A percentile compares a stretch with the other conserved stretches of the same genome.
Conservation (phyloP, 208 protist genomes). For the Trypanosoma boissoni region DNA sequence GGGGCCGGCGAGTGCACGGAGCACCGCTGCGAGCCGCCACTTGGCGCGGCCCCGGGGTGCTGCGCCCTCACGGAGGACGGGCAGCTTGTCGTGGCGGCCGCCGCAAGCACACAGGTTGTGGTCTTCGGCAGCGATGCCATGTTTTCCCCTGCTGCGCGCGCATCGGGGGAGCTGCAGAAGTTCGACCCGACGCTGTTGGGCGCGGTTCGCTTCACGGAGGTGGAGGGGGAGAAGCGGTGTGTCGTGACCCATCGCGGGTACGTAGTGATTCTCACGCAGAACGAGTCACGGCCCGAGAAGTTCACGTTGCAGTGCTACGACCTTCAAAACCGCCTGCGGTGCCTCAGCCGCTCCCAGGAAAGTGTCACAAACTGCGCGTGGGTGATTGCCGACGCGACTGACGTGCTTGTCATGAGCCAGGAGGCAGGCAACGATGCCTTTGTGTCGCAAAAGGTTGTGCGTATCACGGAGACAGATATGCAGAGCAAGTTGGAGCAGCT, state of each 20-base stretch:
- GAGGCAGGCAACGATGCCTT: constrained; percentile 33
- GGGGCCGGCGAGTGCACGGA: constrained; percentile 32
- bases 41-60: constrained; percentile 27
- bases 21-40: constrained; percentile 30
- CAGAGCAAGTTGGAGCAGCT: constrained; percentile 95
- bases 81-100: constrained; percentile 34
- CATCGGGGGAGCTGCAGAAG: constrained; percentile 55
- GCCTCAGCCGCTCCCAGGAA: constrained; percentile 67
- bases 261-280: constrained; percentile 79
- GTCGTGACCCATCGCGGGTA: constrained; percentile 83
- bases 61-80: constrained; percentile 39
- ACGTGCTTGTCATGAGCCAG: constrained; percentile 76
- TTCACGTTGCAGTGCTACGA: constrained; percentile 87
- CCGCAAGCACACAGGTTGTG: constrained; percentile 23
- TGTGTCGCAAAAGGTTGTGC: constrained; percentile 27
- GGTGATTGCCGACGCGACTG: constrained; percentile 77
- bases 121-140: constrained; percentile 17
- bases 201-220: constrained; percentile 70
- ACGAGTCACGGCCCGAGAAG: constrained; percentile 36
- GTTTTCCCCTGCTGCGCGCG: not conserved
- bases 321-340: constrained; percentile 86
- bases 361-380: constrained; percentile 57
- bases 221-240: constrained; percentile 48
- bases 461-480: constrained; percentile 89
- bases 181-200: constrained; percentile 50